phyloP scores from a whole-genome alignment of 345 rosid species.

The Limnanthes douglasii region DNA sequence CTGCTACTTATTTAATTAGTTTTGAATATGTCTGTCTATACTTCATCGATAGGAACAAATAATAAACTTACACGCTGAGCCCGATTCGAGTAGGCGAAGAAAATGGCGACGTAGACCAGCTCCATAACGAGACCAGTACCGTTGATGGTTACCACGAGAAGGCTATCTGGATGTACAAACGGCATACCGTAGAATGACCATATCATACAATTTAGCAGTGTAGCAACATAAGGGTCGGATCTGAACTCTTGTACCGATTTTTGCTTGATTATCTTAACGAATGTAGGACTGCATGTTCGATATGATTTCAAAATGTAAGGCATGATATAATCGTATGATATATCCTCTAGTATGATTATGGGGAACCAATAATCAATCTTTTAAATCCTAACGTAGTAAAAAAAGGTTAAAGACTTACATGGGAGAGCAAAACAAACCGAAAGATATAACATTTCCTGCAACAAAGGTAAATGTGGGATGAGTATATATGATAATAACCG shows the following conservation, averaged over 20 bases:
- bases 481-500: neutral
- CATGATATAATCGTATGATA: neutral
- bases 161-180: constrained; percentile 40
- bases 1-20: too few species aligned
- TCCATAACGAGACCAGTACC: constrained; percentile 44
- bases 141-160: constrained; percentile 48
- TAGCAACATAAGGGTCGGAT: constrained; percentile 65
- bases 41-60: too few species aligned
- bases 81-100: constrained; percentile 23
- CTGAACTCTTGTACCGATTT: constrained; percentile 40
- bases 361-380: constrained; percentile 5
- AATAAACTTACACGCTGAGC: constrained; percentile 20
- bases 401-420: constrained; percentile 23
- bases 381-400: neutral
- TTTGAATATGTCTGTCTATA: too few species aligned
- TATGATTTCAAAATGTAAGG: neutral
- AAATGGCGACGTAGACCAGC: constrained; percentile 28
- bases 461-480: neutral
- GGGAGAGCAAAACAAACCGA: constrained; percentile 55
- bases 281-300: constrained; percentile 38
- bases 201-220: constrained; percentile 51
- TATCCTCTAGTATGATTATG: neutral
- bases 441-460: constrained; percentile 66
- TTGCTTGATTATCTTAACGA: constrained; percentile 26
- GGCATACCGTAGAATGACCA: constrained; percentile 72